Conservation (phyloP, 139 green algal species). For the Pseudopediastrum boryanum region DNA sequence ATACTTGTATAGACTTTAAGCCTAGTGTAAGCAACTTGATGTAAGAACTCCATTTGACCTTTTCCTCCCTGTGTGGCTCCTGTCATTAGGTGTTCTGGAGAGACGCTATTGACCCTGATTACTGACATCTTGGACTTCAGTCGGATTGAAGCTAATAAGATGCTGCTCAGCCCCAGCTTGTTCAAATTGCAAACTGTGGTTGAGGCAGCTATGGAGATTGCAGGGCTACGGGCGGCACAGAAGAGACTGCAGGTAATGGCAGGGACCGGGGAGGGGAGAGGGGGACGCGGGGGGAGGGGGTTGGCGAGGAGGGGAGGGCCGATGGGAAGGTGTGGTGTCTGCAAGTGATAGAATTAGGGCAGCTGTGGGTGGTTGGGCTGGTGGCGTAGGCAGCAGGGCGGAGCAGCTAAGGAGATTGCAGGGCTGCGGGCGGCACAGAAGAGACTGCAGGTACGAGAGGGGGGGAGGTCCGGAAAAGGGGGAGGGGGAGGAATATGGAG, state of each 20-base stretch:
- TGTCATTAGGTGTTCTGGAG: conserved; percentile 71
- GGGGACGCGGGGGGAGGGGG: not conserved
- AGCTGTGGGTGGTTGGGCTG: no score
- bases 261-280: not conserved
- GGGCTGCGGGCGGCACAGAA: conserved; percentile 71
- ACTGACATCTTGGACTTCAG: conserved; percentile 93
- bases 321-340: no score
- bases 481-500: no score
- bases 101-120: conserved; percentile 89
- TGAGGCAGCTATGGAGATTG: conserved; percentile 87
- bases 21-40: not conserved
- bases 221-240: conserved; percentile 70
- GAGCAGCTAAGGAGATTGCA: conserved; percentile 72
- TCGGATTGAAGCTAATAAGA: conserved; percentile 87
- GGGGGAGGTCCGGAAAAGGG: no score
- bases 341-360: no score
- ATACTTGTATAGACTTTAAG: not conserved
- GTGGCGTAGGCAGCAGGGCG: no score
- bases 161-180: conserved; percentile 58
- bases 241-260: conserved; percentile 83
- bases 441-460: conserved; percentile 75
- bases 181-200: conserved; percentile 82
- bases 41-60: not conserved
- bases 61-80: not conserved
- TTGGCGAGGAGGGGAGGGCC: not conserved